Conservation (phyloP, 2,329 filamentous ascomycete species). For the Penicillium sp. region DNA sequence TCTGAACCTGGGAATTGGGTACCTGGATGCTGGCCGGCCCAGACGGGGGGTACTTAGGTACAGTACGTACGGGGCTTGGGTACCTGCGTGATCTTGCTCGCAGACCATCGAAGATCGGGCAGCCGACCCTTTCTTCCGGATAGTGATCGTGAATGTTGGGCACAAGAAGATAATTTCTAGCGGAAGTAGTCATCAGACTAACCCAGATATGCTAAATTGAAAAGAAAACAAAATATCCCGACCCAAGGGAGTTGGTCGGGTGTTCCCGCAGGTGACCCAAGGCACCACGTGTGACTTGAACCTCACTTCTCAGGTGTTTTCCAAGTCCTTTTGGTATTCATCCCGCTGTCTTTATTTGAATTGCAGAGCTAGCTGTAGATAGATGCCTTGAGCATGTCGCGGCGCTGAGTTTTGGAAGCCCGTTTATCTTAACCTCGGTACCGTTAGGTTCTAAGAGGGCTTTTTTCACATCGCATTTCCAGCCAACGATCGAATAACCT, state of each 20-base stretch:
- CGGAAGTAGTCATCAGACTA: neutral
- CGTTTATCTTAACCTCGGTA: neutral
- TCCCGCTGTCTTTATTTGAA: too few relatives aligned
- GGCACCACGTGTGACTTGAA: slow-evolving; percentile 8
- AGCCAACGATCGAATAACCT: too few relatives aligned
- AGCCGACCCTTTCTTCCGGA: neutral
- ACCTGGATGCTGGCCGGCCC: neutral
- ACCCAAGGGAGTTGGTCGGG: slow-evolving; percentile 13
- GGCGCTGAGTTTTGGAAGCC: neutral
- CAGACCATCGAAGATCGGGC: neutral
- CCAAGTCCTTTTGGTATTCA: too few relatives aligned
- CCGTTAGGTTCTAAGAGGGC: neutral
- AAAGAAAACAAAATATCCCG: neutral
- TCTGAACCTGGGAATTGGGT: neutral
- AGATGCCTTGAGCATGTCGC: neutral
- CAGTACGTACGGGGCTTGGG: neutral
- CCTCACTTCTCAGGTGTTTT: neutral
- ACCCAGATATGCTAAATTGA: neutral
- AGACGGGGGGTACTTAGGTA: neutral
- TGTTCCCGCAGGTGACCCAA: slow-evolving; percentile 18
- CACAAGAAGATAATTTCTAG: neutral
- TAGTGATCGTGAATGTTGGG: neutral
- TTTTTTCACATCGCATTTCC: too few relatives aligned
- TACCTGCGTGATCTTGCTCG: neutral
- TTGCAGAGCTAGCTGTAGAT: too few relatives aligned